Evolutionary conservation across 2,329 filamentous ascomycete species (phyloP).

Genomic region (Penicillium brasilianum): DNA sequence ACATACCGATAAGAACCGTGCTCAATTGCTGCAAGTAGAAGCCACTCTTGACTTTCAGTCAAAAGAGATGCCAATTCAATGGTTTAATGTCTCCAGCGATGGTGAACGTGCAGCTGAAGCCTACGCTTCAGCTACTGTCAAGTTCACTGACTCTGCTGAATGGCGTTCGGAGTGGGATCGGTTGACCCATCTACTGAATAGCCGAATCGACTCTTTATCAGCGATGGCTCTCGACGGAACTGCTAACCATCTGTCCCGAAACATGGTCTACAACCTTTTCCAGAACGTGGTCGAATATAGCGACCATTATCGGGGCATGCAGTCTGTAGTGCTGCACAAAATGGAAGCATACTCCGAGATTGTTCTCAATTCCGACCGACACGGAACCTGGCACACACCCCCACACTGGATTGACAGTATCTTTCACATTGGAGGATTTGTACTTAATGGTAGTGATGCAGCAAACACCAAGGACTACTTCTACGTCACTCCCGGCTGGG

Average conservation of each 20-base stretch:
- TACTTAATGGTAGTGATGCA: constrained; percentile 37
- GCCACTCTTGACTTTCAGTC: constrained; percentile 60
- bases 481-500: constrained; percentile 44
- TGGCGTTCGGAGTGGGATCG: constrained; percentile 32
- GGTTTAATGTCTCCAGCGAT: constrained; percentile 35
- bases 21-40: constrained; percentile 51
- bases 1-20: constrained; percentile 44
- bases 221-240: constrained; percentile 29
- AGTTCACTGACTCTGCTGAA: constrained; percentile 14
- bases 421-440: constrained; percentile 43
- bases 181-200: constrained; percentile 28
- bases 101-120: constrained; percentile 20
- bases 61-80: constrained; percentile 19
- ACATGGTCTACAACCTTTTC: constrained; percentile 44
- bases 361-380: constrained; percentile 25
- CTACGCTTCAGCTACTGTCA: constrained; percentile 23
- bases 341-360: constrained; percentile 40
- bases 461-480: constrained; percentile 37
- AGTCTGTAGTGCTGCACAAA: constrained; percentile 36
- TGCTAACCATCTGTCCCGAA: constrained; percentile 34
- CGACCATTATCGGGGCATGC: constrained; percentile 39
- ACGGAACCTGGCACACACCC: constrained; percentile 38
- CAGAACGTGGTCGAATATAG: constrained; percentile 35
- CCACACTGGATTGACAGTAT: constrained; percentile 48
- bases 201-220: constrained; percentile 32